These are phyloP conservation scores for Alternaria sp. DNA, from an alignment of 2,329 filamentous ascomycete genomes.

Conservation along the genomic window DNA sequence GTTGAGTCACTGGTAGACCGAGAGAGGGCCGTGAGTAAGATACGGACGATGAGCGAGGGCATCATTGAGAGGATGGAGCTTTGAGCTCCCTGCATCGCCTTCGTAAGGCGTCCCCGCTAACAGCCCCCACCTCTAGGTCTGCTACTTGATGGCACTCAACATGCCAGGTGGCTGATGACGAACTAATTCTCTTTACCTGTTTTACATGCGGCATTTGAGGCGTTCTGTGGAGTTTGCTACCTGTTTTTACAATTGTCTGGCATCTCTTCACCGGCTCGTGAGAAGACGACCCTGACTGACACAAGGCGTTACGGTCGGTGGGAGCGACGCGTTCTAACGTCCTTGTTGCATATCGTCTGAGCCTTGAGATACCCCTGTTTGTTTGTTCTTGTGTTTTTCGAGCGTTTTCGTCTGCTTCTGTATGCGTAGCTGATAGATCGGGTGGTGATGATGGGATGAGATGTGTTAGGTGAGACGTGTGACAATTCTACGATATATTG, in stretches of 20 bases:
- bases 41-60: slow-evolving; percentile 61
- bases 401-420: neutral
- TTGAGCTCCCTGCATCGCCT: slow-evolving; percentile 24
- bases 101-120: neutral
- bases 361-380: slow-evolving; percentile 28
- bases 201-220: slow-evolving; percentile 1
- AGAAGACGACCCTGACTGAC: slow-evolving; percentile 24
- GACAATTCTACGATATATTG: neutral
- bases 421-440: neutral
- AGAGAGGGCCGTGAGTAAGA: slow-evolving; percentile 50
- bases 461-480: neutral
- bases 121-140: neutral
- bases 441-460: neutral
- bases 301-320: slow-evolving; percentile 30
- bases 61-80: slow-evolving; percentile 61
- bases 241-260: neutral
- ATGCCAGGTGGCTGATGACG: neutral
- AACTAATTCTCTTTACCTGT: neutral
- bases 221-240: neutral
- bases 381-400: slow-evolving; percentile 2
- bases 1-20: slow-evolving; percentile 38
- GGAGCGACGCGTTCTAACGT: slow-evolving; percentile 27
- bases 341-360: slow-evolving; percentile 19
- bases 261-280: slow-evolving; percentile 23
- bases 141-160: neutral